Conservation (phyloP, 148 eudicot genomes). For the Amaranthus cruentus region DNA sequence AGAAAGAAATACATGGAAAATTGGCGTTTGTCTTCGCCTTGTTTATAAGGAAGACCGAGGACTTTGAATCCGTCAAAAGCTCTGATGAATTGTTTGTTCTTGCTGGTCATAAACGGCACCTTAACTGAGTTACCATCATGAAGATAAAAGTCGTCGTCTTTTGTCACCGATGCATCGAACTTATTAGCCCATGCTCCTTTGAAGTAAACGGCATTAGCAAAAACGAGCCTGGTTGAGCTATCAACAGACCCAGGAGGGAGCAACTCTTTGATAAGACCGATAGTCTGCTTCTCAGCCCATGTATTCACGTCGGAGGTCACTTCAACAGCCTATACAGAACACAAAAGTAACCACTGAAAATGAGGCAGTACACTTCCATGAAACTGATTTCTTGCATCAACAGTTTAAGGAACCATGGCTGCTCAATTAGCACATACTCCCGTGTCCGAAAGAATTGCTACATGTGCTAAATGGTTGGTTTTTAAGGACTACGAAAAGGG, state of each 20-base stretch:
- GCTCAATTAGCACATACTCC: not conserved
- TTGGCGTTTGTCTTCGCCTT: slow-evolving; percentile 64
- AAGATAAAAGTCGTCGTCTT: slow-evolving; percentile 65
- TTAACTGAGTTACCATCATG: slow-evolving; percentile 50
- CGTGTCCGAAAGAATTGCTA: not conserved
- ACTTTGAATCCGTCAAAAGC: slow-evolving; percentile 67
- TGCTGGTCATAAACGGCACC: slow-evolving; percentile 91
- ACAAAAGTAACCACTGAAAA: slow-evolving; percentile 10
- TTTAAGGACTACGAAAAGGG: too few species aligned
- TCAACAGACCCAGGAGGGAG: slow-evolving; percentile 79
- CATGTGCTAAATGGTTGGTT: too few species aligned
- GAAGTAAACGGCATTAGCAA: slow-evolving; percentile 80
- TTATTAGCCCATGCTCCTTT: slow-evolving; percentile 83
- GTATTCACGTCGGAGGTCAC: slow-evolving; percentile 58
- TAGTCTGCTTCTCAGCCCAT: slow-evolving; percentile 84
- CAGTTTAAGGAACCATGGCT: not conserved
- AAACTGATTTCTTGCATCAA: too few species aligned
- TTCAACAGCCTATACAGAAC: slow-evolving; percentile 52
- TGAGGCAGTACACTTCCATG: too few species aligned
- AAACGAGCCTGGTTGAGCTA: slow-evolving; percentile 55
- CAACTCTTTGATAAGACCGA: slow-evolving; percentile 70
- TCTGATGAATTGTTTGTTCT: slow-evolving; percentile 44
- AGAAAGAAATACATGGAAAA: slow-evolving; percentile 82
- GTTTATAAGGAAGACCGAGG: slow-evolving; percentile 59
- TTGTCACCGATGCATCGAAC: slow-evolving; percentile 56